Base-by-base conservation (phyloP, 176 grass and related monocot species). In the Oryza rufipogon region DNA sequence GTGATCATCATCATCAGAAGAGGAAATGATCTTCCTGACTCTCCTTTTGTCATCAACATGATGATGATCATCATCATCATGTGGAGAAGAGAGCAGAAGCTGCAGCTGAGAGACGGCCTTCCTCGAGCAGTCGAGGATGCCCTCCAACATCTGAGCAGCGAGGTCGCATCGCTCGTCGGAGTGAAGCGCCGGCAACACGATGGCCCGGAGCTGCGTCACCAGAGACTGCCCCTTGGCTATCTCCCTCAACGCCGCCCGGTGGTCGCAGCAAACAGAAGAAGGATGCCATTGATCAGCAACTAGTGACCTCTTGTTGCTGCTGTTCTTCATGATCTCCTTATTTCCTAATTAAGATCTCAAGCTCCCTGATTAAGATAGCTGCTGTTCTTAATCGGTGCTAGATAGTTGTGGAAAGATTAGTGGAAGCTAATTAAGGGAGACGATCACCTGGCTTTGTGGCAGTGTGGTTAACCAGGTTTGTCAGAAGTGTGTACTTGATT, bases 141-240 rank as follows among this genome's bases (percentile, higher is more conserved):
- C 45, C 7, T 82, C 46, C 49, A 92, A 75, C 73, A 89, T 85
- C 11, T 89, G 69, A 12, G 20, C 74, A 0, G 78, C 86, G 38
- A 88, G 49, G 42, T 83, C 68, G 1, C 22, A 15, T 0, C 41
- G 80, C 11, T 67, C 11, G 45, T 77, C 82, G 0, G 47, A 68
- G 44, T 51, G 90, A 28, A 92, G 83, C 28, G 54, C 69, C 13
- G 90, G 90, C 10, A 88, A 61, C 17, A 89, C 79, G 49, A 86
- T 22, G 51, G 79, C 90, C n/a, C 83, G 63, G 9, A 92, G 64
- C 87, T 86, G 83, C 11, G 74, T 83, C 64, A 79, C 83, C 66
- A 89, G 86, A n/a, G 83, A 82, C 58, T 83, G 86, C 51, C 45
- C 79, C 25, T 52, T 73, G 9, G 25, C 5, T 9, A 91, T 88